Percentiles rank a stretch among this genome's conserved stretches.
Evolutionary conservation across 495 filamentous ascomycete species (phyloP).

Genomic region (Aspergillus bertholletiae): DNA sequence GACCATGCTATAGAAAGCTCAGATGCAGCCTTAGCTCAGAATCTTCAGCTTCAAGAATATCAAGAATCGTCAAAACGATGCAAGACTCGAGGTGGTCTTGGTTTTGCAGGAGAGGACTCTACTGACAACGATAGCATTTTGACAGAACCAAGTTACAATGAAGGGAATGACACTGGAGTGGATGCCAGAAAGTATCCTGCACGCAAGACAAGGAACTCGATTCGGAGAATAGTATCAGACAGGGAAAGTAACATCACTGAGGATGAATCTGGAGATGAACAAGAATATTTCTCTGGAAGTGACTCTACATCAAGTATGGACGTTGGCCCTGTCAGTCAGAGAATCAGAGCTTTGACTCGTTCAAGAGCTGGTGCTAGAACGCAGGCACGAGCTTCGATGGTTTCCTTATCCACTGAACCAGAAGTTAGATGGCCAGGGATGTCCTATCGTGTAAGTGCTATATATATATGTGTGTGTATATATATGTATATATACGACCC

Average conservation of each 20-base stretch:
- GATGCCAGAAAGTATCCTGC: constrained; percentile 6
- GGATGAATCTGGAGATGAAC: constrained; percentile 2
- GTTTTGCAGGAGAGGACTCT: constrained; percentile 7
- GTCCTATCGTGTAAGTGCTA: constrained; percentile 33
- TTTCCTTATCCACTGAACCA: background rate
- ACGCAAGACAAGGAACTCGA: constrained; percentile 15
- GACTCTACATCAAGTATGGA: constrained; percentile 9
- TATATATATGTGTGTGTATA: background rate
- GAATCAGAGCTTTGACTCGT: background rate
- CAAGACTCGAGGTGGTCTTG: constrained; percentile 17
- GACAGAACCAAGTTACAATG: constrained; percentile 20
- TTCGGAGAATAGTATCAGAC: constrained; percentile 3
- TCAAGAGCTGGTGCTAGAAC: background rate
- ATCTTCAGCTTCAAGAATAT: constrained; percentile 63
- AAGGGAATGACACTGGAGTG: constrained; percentile 6
- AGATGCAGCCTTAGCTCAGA: constrained; percentile 56
- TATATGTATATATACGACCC: background rate
- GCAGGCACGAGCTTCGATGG: background rate
- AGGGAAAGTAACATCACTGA: constrained; percentile 9
- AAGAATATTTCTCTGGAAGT: constrained; percentile 9
- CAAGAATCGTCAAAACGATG: constrained; percentile 24
- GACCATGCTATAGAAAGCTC: constrained; percentile 34
- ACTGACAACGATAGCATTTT: constrained; percentile 12
- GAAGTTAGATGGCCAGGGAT: constrained; percentile 12
- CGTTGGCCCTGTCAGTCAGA: constrained; percentile 1